phyloP scores from a whole-genome alignment of 2,329 filamentous ascomycete genomes.

The Colletotrichum euphorbiae region DNA sequence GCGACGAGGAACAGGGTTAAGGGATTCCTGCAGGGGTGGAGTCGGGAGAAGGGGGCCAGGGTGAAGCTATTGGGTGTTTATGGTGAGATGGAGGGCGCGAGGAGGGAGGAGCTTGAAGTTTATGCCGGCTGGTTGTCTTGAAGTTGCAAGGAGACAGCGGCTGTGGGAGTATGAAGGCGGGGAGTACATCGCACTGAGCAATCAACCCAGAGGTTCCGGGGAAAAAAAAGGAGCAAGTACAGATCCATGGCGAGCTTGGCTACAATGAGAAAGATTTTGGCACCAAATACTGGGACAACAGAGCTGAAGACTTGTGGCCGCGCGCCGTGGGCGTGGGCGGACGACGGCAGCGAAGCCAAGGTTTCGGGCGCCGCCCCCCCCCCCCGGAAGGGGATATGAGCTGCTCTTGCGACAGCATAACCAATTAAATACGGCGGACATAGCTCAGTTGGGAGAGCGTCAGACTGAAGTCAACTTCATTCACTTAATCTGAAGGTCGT shows the following conservation, averaged over 20 bases:
- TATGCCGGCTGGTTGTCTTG: conserved; percentile 58
- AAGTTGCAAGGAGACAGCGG: neutral
- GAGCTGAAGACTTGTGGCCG: no score
- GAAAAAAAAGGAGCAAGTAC: neutral
- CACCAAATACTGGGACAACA: neutral
- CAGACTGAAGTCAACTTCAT: conserved; percentile 39
- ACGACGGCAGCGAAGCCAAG: no score
- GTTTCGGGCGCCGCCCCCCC: no score
- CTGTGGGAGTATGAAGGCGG: neutral
- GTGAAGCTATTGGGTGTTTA: conserved; percentile 77
- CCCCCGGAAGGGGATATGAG: accelerated
- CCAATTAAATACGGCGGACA: conserved; percentile 31
- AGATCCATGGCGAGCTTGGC: neutral
- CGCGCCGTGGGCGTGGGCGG: no score
- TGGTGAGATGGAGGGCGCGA: conserved; percentile 78
- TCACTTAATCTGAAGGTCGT: conserved; percentile 39
- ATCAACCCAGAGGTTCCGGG: neutral
- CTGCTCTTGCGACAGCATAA: accelerated
- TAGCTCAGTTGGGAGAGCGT: conserved; percentile 40
- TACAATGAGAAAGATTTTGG: no score
- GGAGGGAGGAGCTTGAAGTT: conserved; percentile 56
- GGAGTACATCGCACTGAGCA: no score
- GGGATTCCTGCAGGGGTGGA: conserved; percentile 75
- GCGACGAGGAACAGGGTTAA: conserved; percentile 71
- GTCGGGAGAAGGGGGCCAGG: conserved; percentile 65